Conservation (phyloP, 106 monocot genomes). For the Phalaenopsis aphrodite region DNA sequence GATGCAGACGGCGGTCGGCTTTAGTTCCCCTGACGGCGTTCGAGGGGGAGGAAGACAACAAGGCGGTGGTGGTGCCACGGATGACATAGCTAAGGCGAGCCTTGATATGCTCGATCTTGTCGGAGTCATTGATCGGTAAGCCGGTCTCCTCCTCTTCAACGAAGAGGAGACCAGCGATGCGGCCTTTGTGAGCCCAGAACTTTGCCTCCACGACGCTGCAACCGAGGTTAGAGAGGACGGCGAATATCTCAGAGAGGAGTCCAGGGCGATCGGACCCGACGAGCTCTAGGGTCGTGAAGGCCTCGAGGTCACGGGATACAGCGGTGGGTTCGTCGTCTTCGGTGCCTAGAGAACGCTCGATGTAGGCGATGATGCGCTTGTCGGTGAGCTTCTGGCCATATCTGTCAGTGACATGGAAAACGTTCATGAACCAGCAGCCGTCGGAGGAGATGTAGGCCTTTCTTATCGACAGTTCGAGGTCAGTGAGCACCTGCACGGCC, state of each 20-base stretch:
- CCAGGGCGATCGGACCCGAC: constrained; percentile 60
- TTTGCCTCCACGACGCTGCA: constrained; percentile 46
- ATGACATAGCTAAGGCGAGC: constrained; percentile 44
- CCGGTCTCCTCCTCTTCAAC: constrained; percentile 33
- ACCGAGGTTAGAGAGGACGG: constrained; percentile 50
- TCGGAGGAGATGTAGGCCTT: constrained; percentile 74
- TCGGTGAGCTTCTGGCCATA: constrained; percentile 48
- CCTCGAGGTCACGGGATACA: constrained; percentile 9
- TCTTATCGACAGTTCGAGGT: constrained; percentile 47
- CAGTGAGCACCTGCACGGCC: constrained; percentile 61
- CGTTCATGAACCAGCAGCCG: constrained; percentile 73
- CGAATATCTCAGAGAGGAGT: constrained; percentile 65
- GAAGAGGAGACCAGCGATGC: constrained; percentile 39
- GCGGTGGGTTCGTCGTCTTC: not conserved
- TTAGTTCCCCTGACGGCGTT: not conserved
- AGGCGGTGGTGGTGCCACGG: constrained; percentile 13
- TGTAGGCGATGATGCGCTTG: constrained; percentile 36
- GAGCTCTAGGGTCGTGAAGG: constrained; percentile 48
- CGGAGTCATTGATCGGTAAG: constrained; percentile 17
- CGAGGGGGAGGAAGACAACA: constrained; percentile 14
- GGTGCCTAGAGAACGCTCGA: constrained; percentile 27
- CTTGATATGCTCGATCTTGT: constrained; percentile 28
- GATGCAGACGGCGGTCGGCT: constrained; percentile 40
- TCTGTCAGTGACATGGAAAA: constrained; percentile 64
- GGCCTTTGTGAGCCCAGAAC: constrained; percentile 66